Evolutionary conservation across 495 filamentous ascomycete species (phyloP).

Genomic region (Glutinoglossum americanum): DNA sequence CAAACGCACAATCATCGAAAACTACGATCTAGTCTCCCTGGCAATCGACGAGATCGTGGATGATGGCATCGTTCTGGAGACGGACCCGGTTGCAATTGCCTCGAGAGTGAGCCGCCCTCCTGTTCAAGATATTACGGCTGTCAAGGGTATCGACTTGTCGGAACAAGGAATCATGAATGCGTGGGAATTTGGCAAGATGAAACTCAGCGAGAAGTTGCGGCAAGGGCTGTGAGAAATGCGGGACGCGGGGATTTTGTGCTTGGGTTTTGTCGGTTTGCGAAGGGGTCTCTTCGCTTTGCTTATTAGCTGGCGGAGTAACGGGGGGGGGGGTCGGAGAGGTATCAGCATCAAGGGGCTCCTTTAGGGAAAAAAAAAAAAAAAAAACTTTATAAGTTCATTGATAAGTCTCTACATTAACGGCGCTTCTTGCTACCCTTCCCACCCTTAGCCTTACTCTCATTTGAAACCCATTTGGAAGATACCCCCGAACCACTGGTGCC

Average conservation of each 20-base stretch:
- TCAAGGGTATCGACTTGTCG: slow-evolving; percentile 83
- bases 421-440: slow-evolving; percentile 19
- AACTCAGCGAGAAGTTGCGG: slow-evolving; percentile 76
- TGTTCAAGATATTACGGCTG: slow-evolving; percentile 65
- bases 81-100: slow-evolving; percentile 79
- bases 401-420: not conserved
- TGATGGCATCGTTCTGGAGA: slow-evolving; percentile 92
- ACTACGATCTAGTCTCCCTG: slow-evolving; percentile 83
- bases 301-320: not conserved
- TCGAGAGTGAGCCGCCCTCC: slow-evolving; percentile 80
- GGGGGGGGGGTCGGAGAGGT: not conserved
- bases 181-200: slow-evolving; percentile 85
- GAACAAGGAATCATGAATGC: slow-evolving; percentile 92
- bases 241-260: not conserved
- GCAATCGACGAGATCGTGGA: slow-evolving; percentile 92
- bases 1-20: slow-evolving; percentile 93
- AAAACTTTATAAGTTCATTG: not conserved
- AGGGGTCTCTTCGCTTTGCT: not conserved
- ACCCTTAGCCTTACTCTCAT: slow-evolving; percentile 12
- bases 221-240: slow-evolving; percentile 29
- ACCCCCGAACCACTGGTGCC: slow-evolving; percentile 20
- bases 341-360: not conserved
- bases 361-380: not conserved
- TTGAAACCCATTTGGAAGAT: slow-evolving; percentile 23
- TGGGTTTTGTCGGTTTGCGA: not conserved